Conservation (phyloP, 2,329 filamentous ascomycete species). For the Hymenoscyphus fraxineus region DNA sequence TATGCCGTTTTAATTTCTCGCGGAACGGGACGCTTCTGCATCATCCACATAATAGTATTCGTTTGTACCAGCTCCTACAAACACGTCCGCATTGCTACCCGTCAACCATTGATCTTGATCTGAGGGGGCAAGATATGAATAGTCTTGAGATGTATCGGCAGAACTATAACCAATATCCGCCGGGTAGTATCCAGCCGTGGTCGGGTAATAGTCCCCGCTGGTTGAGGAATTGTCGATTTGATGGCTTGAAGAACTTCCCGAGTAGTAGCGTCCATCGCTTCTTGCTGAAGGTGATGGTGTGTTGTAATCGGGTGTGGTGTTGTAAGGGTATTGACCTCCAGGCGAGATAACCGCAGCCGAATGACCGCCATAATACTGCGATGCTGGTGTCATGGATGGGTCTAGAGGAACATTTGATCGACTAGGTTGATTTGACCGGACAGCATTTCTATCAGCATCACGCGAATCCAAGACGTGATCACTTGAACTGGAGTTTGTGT, state of each 20-base stretch:
- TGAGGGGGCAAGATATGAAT: conserved; percentile 15
- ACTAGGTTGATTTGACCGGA: conserved; percentile 9
- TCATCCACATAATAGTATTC: conserved; percentile 23
- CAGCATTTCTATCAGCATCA: conserved; percentile 5
- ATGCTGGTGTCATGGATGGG: conserved; percentile 15
- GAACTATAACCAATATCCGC: conserved; percentile 16
- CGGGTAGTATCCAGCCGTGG: conserved; percentile 17
- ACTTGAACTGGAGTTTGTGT: conserved; percentile 17
- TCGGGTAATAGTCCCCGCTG: conserved; percentile 10
- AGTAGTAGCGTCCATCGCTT: conserved; percentile 15
- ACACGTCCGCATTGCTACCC: conserved; percentile 19
- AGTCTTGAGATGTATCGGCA: conserved; percentile 11
- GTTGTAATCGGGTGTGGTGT: conserved; percentile 13
- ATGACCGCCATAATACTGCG: conserved; percentile 12
- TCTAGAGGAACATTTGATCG: conserved; percentile 4
- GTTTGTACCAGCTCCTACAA: conserved; percentile 17
- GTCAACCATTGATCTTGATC: conserved; percentile 14
- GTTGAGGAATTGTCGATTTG: conserved; percentile 11
- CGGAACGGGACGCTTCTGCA: conserved; percentile 10
- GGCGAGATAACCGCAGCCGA: conserved; percentile 13
- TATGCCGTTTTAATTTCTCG: background rate
- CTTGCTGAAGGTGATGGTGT: conserved; percentile 13
- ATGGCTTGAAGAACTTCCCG: conserved; percentile 10
- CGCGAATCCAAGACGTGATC: conserved; percentile 16
- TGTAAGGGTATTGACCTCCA: conserved; percentile 12